Percentiles rank a stretch among this genome's conserved stretches.
Conservation (phyloP, 305 asterid species). For the Salvia sclarea region DNA sequence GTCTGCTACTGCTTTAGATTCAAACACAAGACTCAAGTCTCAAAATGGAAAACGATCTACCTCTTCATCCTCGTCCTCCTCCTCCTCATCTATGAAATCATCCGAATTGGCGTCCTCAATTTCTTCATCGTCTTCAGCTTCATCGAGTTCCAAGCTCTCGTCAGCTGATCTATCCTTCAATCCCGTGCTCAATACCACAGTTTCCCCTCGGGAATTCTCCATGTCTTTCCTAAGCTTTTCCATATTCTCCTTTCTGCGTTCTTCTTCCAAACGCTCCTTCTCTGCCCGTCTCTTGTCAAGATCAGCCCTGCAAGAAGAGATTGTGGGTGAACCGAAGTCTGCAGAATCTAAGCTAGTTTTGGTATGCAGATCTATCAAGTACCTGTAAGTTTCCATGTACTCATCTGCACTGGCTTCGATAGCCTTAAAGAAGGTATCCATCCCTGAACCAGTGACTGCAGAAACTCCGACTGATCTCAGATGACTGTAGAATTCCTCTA, state of each 20-base stretch:
- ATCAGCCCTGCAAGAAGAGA: constrained; percentile 44
- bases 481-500: constrained; percentile 88
- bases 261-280: constrained; percentile 77
- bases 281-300: constrained; percentile 86
- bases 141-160: constrained; percentile 37
- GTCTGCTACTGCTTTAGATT: not conserved
- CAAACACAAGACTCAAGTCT: constrained; percentile 14
- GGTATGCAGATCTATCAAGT: constrained; percentile 14
- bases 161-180: constrained; percentile 48
- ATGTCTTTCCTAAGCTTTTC: constrained; percentile 81
- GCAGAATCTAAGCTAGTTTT: not conserved
- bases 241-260: constrained; percentile 66
- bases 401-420: constrained; percentile 84
- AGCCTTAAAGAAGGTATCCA: constrained; percentile 79
- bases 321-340: not conserved
- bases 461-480: constrained; percentile 89
- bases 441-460: constrained; percentile 87
- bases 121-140: constrained; percentile 52
- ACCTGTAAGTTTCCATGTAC: constrained; percentile 93
- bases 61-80: constrained; percentile 43
- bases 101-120: constrained; percentile 39
- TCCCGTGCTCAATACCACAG: constrained; percentile 80
- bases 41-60: constrained; percentile 49
- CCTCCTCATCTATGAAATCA: constrained; percentile 35
- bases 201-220: constrained; percentile 78